Base-by-base conservation (phyloP, 2,329 filamentous ascomycete genomes). In the Paecilomyces niveus region DNA sequence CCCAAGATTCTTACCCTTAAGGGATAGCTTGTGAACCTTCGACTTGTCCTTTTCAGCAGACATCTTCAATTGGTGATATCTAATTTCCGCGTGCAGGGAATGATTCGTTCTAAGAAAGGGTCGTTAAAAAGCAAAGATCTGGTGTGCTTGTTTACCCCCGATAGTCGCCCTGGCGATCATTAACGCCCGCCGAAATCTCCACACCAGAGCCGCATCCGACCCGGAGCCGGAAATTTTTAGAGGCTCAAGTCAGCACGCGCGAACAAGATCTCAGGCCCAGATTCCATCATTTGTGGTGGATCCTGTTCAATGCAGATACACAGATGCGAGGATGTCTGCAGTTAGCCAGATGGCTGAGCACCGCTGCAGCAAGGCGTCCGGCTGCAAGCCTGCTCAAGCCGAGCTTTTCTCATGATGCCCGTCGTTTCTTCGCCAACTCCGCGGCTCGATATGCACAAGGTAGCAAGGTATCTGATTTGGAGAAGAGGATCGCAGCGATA, bases 21-120 rank as follows among this genome's bases (percentile, higher is more conserved):
- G 82, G 39, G 92, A 90, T 62, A 99, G 85, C 81, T 96, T 97
- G 80, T 99, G 94, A 61, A 92, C 86, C 77, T 97, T 96, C 66
- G 90, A 90, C 70, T 92, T 92, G 69, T 85, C 83, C 63, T 82
- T 83, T 60, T 81, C 71, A 21, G 77, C 73, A 11, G 79, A 73
- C 76, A 78, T 78, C 29, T 54, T 69, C 66, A 55, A 22, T 45
- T 33, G 45, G 55, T 18, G 29, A 24, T 56, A 8, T 18, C 39
- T 21, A 9, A 3, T 45, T 18, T 21, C 51, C 21, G 10, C 10
- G 6, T 26, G 10, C 50, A 52, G 10, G 33, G 24, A 50, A 22
- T 59, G 55, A 58, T 56, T 15, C 18, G 29, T 32, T 18, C 13
- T 6, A 24, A n/a, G 35, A 29, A 52, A 51, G 8, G 24, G 45